These are phyloP conservation scores for Nakazawaea pomicola DNA, from an alignment of 805 yeast genomes.

Conservation along the genomic window DNA sequence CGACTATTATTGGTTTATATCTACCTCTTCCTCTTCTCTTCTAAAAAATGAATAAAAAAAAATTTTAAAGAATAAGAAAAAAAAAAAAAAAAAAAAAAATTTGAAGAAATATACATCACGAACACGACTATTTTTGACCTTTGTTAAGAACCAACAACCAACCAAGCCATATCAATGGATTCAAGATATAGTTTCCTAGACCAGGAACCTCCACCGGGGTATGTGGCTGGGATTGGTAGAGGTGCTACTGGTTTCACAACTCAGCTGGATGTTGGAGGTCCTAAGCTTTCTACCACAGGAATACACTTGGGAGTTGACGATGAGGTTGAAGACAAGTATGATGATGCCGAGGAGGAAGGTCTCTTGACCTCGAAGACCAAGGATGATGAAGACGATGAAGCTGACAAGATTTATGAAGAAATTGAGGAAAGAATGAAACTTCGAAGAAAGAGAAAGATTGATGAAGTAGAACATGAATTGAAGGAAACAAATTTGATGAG, in stretches of 20 bases:
- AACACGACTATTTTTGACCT: constrained; percentile 9
- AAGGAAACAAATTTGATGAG: constrained; percentile 28
- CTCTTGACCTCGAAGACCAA: constrained; percentile 1
- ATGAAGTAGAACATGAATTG: constrained; percentile 11
- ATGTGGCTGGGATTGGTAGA: constrained; percentile 88
- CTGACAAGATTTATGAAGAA: constrained; percentile 60
- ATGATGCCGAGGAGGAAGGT: constrained; percentile 17
- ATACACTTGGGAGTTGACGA: constrained; percentile 21
- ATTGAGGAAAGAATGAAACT: constrained; percentile 53
- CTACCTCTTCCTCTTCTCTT: constrained; percentile 1
- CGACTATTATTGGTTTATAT: background rate
- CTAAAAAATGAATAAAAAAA: constrained; percentile 11
- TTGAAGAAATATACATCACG: background rate
- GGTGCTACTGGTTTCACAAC: constrained; percentile 95
- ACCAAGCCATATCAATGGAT: constrained; percentile 2
- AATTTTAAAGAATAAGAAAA: constrained; percentile 2
- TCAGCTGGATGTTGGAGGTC: constrained; percentile 65
- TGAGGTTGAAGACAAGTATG: constrained; percentile 22
- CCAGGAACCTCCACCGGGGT: constrained; percentile 84
- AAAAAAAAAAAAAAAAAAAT: background rate
- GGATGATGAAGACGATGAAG: constrained; percentile 68
- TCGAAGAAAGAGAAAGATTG: constrained; percentile 17
- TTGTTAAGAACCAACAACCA: background rate
- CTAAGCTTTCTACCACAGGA: constrained; percentile 28
- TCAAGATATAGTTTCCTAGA: constrained; percentile 48